Evolutionary conservation across 352 stramenopile genomes (phyloP), one percentile per base, ranked within the genome.

Genomic region (Globisporangium cederbergense): DNA sequence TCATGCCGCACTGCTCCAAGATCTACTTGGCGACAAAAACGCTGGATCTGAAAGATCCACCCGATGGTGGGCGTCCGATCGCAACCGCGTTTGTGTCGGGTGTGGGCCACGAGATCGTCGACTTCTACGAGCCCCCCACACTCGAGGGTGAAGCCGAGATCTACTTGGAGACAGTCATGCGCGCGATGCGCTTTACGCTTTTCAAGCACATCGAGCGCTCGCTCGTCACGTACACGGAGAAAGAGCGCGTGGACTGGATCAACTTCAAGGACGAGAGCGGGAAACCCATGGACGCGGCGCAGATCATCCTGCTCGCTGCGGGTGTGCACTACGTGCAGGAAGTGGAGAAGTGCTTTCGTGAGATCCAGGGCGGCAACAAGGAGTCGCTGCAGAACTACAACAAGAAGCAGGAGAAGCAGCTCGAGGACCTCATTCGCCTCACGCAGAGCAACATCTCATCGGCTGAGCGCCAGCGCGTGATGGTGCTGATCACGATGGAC

Each of bases 101-200:
- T 55, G 96, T 99, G 3, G 95, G 96, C 11, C 91, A 96, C 56
- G 97, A 99, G 68, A 71, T 89, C 55, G 94, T 98, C 14, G 83
- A 93, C 46, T 99, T 99, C 61, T 85, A 94, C 54, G 90, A 97
- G 36, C 77, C 92, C 0, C 89, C 98, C 8, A 72, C 93, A 28
- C 82, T 99, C 0, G 83, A 98, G 61, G 97, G 96, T 50, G 98
- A 99, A 72, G 95, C 98, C 18, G 97, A 99, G 69, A 97, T 98
- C 65, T 99, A 99, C 76, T 86, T 99, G 57, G 93, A 98, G 73
- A 97, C 91, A 0, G 81, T 99, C 32, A 90, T 99, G 72, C 80
- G 96, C 51, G 91, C 88, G 4, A 98, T 98, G 90, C 97, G 97
- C 57, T 69, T 85, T 46, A 98, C 97, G 7, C 76, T 99, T 38